phyloP scores from a whole-genome alignment of 139 green algal species.

The Chlorella sp. region DNA sequence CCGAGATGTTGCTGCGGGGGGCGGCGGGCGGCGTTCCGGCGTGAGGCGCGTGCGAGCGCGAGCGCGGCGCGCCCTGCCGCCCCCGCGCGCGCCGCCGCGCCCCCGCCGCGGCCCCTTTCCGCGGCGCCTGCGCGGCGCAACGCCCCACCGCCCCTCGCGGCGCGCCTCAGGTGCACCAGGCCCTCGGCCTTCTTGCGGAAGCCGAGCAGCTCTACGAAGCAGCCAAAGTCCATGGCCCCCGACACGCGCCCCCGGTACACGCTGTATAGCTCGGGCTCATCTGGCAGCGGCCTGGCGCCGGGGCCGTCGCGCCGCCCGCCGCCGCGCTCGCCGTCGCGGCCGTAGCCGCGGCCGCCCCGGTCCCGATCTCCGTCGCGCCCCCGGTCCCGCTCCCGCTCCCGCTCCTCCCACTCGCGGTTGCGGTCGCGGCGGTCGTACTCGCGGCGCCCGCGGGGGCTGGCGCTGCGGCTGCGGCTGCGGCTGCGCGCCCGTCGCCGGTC shows the following conservation, averaged over 20 bases:
- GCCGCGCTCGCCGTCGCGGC: constrained; percentile 19
- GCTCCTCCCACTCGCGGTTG: too few species aligned
- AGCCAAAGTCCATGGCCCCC: constrained; percentile 94
- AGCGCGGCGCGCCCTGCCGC: too few species aligned
- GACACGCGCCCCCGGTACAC: constrained; percentile 78
- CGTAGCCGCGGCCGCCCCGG: constrained; percentile 18
- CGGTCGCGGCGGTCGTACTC: constrained; percentile 15
- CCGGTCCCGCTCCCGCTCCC: constrained; percentile 25
- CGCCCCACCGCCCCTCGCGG: too few species aligned
- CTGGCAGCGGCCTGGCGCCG: constrained; percentile 37
- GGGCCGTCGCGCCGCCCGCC: not conserved
- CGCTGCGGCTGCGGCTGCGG: too few species aligned
- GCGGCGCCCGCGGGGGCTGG: constrained; percentile 7
- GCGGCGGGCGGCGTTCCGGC: too few species aligned
- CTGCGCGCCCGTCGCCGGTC: too few species aligned
- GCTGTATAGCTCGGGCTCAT: constrained; percentile 71
- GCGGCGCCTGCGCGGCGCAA: too few species aligned
- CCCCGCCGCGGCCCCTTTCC: too few species aligned
- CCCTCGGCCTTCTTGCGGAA: constrained; percentile 79
- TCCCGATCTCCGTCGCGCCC: constrained; percentile 5
- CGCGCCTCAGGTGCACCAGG: constrained; percentile 92
- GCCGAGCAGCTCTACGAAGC: constrained; percentile 92
- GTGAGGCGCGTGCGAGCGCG: too few species aligned
- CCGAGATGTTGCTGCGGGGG: constrained; percentile 86
- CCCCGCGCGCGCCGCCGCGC: too few species aligned